Conservation (phyloP, 169 alveolate genomes). For the Perkinsus marinus region DNA sequence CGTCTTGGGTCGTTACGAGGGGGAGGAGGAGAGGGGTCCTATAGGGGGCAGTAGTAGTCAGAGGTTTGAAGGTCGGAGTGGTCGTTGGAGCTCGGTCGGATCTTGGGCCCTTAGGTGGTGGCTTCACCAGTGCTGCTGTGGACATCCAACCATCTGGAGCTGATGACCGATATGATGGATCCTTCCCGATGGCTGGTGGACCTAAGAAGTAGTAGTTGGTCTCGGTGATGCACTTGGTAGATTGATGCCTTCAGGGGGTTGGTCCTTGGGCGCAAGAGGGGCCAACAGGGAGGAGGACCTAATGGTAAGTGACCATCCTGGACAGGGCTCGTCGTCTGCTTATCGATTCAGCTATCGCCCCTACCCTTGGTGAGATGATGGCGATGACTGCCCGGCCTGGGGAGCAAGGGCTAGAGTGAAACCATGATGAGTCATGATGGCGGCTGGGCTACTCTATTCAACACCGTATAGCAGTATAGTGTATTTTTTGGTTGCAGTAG, state of each 20-base stretch:
- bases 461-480: too few species aligned
- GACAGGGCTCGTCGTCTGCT: background rate
- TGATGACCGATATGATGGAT: background rate
- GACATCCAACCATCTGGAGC: background rate
- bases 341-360: background rate
- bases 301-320: background rate
- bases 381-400: background rate
- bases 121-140: background rate
- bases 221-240: background rate
- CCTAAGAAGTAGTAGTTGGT: background rate
- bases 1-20: background rate
- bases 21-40: background rate
- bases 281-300: background rate
- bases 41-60: too few species aligned
- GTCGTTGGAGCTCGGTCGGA: too few species aligned
- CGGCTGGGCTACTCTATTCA: background rate
- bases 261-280: background rate
- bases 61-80: too few species aligned
- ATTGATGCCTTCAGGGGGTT: background rate
- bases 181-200: background rate
- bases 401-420: background rate
- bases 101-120: background rate
- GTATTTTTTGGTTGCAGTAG: background rate
- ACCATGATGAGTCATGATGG: background rate
- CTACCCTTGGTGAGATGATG: background rate